Base-by-base conservation (phyloP, 139 green algal species). In the Astrephomene gubernaculifera region DNA sequence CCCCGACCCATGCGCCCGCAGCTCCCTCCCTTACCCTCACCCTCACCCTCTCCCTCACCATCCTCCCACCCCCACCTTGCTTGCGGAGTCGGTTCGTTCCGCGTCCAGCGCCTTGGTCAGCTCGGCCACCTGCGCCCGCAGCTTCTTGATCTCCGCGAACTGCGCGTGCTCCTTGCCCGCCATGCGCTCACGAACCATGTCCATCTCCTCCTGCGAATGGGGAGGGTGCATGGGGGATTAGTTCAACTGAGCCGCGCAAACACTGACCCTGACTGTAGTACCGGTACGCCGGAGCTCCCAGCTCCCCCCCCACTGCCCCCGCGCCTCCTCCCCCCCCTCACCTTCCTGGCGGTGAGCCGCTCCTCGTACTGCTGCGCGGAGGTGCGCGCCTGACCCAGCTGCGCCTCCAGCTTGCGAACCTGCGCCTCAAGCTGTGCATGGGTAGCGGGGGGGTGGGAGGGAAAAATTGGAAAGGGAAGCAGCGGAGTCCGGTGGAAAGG, bases 131-230 rank as follows among this genome's bases (percentile, higher is more conserved):
- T 86, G 83, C 38, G 49, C 49, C 25, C 83, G 45, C n/a, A 88
- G 75, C 74, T 81, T 85, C 44, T 82, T 78, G 49, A 88, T 85
- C 84, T 88, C 84, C 14, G 53, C n/a, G 49, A 88, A 83, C 65
- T 85, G 74, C 54, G 67, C 68, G 39, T 83, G 65, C 36, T 88
- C 84, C 65, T 85, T 88, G 45, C 73, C 84, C 33, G 68, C 41
- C 74, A 81, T 73, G 35, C 75, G 64, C 45, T 85, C 84, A 2
- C 84, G 75, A 17, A 74, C 31, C 41, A 53, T 6, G 2, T 88
- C 84, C 69, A 83, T 72, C 67, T 88, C 84, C 38, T 64, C 74
- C 44, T 82, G 44, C n/a, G 29, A 27, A 39, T 17, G 1, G 68
- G 22, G 57, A 65, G 57, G 57, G 22, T 27, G 57, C 29, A 24